These are phyloP conservation scores for Phytophthora europaea DNA, from an alignment of 352 stramenopile species.

Conservation along the genomic window DNA sequence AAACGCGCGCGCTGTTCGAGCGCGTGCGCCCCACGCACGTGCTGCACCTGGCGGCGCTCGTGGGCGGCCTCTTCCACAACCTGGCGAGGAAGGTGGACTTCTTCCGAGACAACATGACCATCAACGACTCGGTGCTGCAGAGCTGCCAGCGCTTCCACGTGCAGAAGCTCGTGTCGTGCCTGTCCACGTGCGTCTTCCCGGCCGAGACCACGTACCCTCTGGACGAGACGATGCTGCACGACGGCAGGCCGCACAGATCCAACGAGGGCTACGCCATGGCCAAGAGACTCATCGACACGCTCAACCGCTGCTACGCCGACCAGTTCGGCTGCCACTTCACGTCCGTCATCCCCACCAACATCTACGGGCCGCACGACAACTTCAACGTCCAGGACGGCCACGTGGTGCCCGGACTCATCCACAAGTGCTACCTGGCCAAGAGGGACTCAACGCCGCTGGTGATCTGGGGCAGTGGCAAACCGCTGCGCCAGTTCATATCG, in stretches of 20 bases:
- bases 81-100: constrained; percentile 96
- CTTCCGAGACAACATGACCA: constrained; percentile 98
- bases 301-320: constrained; percentile 97
- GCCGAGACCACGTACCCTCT: constrained; percentile 99
- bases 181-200: constrained; percentile 99
- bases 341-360: constrained; percentile 99
- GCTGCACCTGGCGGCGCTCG: constrained; percentile 97
- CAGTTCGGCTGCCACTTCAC: constrained; percentile 98
- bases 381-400: constrained; percentile 98
- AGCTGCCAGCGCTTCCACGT: constrained; percentile 90
- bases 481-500: constrained; percentile 99
- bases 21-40: constrained; percentile 96
- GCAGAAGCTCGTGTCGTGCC: constrained; percentile 97
- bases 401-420: constrained; percentile 98
- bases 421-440: constrained; percentile 99
- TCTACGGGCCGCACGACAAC: constrained; percentile 99
- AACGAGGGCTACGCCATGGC: constrained; percentile 97
- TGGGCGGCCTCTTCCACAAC: constrained; percentile 91
- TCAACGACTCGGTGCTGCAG: constrained; percentile 99
- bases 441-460: constrained; percentile 87
- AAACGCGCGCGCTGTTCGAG: constrained; percentile 94
- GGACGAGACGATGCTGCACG: constrained; percentile 98
- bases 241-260: constrained; percentile 80
- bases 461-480: constrained; percentile 96
- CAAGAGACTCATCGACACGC: constrained; percentile 98